Conservation (phyloP, 176 grass and related monocot species). For the Zizania latifolia region DNA sequence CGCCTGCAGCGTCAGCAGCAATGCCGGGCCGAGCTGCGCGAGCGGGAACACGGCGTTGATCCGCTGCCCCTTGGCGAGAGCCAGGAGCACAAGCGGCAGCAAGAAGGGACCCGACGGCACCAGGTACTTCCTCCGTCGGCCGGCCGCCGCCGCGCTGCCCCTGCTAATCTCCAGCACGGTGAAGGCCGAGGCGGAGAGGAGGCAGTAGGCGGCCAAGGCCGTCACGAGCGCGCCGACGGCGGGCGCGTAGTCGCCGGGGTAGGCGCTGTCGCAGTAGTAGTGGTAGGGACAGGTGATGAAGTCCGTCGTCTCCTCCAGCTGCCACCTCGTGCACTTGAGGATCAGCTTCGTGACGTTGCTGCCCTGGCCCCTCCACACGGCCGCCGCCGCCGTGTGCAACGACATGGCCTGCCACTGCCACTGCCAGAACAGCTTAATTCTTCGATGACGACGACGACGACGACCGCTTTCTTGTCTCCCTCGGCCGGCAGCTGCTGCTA, state of each 20-base stretch:
- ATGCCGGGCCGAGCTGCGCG: conserved; percentile 47
- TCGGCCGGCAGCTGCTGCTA: neutral
- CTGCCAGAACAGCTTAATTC: too few relatives aligned
- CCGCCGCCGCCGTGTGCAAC: conserved; percentile 41
- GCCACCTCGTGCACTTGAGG: conserved; percentile 77
- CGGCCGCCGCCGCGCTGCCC: neutral
- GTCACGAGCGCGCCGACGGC: conserved; percentile 40
- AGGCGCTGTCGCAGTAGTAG: conserved; percentile 73
- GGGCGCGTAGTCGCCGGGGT: conserved; percentile 42
- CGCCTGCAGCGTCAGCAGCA: conserved; percentile 54
- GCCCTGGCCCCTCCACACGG: conserved; percentile 32
- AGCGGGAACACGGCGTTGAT: conserved; percentile 57
- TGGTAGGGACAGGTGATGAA: conserved; percentile 63
- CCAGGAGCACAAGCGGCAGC: conserved; percentile 53
- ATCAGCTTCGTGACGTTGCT: conserved; percentile 42
- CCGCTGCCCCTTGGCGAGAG: conserved; percentile 54
- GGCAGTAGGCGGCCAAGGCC: conserved; percentile 39
- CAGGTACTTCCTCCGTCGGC: conserved; percentile 46
- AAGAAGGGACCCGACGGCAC: conserved; percentile 53
- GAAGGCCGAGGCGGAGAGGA: conserved; percentile 44
- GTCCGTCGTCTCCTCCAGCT: conserved; percentile 65
- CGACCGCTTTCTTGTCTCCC: neutral
- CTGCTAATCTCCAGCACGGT: conserved; percentile 29
- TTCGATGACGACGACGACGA: conserved; percentile 28
- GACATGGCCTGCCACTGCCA: conserved; percentile 3